Percentiles rank a stretch among this genome's conserved stretches.
Evolutionary conservation across 352 stramenopile species (phyloP).

Genomic region (Pythium insidiosum): DNA sequence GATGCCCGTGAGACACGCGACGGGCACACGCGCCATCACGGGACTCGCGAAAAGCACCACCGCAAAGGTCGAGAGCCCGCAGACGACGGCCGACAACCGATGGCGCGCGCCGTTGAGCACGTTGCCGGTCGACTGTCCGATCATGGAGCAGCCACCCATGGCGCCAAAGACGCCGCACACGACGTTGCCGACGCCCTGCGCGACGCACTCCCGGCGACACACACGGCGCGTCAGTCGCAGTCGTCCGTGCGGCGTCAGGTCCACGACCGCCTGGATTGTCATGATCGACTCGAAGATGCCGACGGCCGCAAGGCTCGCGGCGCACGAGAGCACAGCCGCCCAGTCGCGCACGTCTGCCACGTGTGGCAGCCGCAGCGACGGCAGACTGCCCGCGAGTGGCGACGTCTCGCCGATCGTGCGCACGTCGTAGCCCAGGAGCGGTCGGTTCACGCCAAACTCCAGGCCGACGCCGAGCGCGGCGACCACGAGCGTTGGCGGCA

Average conservation of each 20-base stretch:
- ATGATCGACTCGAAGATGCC: constrained; percentile 93
- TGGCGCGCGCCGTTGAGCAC: constrained; percentile 76
- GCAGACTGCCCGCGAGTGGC: constrained; percentile 35
- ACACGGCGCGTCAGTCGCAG: constrained; percentile 45
- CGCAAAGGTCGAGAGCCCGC: constrained; percentile 55
- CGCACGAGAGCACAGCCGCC: constrained; percentile 76
- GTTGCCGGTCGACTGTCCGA: constrained; percentile 90
- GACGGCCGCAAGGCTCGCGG: constrained; percentile 86
- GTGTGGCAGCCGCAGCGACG: constrained; percentile 38
- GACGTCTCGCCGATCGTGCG: constrained; percentile 76
- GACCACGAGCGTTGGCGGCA: constrained; percentile 78
- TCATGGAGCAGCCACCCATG: constrained; percentile 93
- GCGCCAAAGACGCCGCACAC: constrained; percentile 86
- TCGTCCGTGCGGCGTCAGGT: constrained; percentile 84
- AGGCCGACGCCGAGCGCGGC: constrained; percentile 70
- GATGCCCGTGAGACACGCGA: constrained; percentile 81
- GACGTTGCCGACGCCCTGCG: constrained; percentile 89
- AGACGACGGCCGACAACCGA: constrained; percentile 58
- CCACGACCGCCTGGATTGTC: constrained; percentile 91
- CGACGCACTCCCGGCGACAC: constrained; percentile 75
- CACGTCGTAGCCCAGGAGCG: constrained; percentile 61
- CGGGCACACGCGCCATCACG: constrained; percentile 79
- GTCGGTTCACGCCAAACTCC: constrained; percentile 83
- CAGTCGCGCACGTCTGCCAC: constrained; percentile 47
- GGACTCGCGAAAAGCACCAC: constrained; percentile 79